These are phyloP conservation scores for Metschnikowia aberdeeniae DNA, from an alignment of 805 yeast species.

Conservation along the genomic window DNA sequence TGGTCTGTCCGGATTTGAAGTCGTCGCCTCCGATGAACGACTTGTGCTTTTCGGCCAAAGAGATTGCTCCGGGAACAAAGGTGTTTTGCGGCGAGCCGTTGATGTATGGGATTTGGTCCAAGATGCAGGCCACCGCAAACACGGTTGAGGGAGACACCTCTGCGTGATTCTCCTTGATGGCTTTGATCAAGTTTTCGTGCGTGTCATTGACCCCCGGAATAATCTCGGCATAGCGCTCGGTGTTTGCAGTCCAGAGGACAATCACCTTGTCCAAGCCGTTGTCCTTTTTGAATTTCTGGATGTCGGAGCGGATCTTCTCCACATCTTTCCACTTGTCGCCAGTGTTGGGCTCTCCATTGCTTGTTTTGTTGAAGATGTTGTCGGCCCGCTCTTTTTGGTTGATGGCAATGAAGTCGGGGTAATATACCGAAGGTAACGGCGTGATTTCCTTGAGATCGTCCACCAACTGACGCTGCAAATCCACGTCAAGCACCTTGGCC, in stretches of 20 bases:
- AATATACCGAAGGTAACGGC: slow-evolving; percentile 84
- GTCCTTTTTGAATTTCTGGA: slow-evolving; percentile 65
- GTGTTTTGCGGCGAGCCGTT: slow-evolving; percentile 98
- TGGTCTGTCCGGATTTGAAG: slow-evolving; percentile 95
- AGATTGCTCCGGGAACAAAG: slow-evolving; percentile 91
- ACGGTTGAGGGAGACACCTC: slow-evolving; percentile 92
- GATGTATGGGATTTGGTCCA: slow-evolving; percentile 85
- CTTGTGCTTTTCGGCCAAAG: slow-evolving; percentile 73
- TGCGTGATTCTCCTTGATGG: slow-evolving; percentile 73
- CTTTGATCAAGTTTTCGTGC: slow-evolving; percentile 66
- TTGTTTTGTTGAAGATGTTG: slow-evolving; percentile 64
- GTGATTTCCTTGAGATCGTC: slow-evolving; percentile 55
- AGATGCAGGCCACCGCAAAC: slow-evolving; percentile 88
- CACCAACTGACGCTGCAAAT: slow-evolving; percentile 71
- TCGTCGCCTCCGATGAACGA: slow-evolving; percentile 94
- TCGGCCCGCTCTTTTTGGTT: slow-evolving; percentile 92
- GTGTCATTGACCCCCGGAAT: slow-evolving; percentile 82
- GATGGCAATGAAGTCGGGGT: slow-evolving; percentile 95
- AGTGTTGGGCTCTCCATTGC: slow-evolving; percentile 47
- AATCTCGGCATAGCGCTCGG: slow-evolving; percentile 85
- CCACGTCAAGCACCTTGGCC: slow-evolving; percentile 81
- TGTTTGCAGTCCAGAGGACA: slow-evolving; percentile 95
- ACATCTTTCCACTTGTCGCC: slow-evolving; percentile 85
- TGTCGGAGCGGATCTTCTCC: slow-evolving; percentile 79
- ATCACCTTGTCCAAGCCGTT: slow-evolving; percentile 82